Evolutionary conservation across 176 grass and related monocot genomes (phyloP).

Genomic region (Phragmites australis): DNA sequence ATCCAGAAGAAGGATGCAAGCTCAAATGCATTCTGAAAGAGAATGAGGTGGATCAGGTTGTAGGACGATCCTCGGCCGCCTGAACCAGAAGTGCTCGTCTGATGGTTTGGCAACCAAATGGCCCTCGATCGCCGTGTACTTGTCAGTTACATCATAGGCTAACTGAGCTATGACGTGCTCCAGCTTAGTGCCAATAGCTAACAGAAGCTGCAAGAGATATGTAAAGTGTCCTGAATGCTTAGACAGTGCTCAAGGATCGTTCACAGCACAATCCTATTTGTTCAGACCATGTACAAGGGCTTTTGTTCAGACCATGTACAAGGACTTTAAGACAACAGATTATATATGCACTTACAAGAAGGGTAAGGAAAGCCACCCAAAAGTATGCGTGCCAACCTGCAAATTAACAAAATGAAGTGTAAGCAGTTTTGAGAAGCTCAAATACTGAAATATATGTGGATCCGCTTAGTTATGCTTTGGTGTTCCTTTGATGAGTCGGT

Average conservation of each 20-base stretch:
- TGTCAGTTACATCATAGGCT: constrained; percentile 80
- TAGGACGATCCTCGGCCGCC: constrained; percentile 58
- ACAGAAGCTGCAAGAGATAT: constrained; percentile 59
- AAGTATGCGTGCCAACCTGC: constrained; percentile 97
- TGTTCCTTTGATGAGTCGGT: too few relatives aligned
- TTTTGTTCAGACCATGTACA: neutral
- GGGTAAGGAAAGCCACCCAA: constrained; percentile 87
- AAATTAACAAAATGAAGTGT: constrained; percentile 24
- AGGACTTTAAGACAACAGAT: neutral
- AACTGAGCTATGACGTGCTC: constrained; percentile 81
- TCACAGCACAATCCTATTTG: neutral
- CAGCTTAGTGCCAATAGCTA: constrained; percentile 90
- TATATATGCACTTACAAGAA: constrained; percentile 63
- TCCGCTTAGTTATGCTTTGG: too few relatives aligned
- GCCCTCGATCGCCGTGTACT: constrained; percentile 62
- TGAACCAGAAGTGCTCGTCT: constrained; percentile 91
- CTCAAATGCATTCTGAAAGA: constrained; percentile 97
- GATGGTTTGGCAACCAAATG: constrained; percentile 83
- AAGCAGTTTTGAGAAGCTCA: constrained; percentile 21
- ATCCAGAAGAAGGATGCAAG: constrained; percentile 94
- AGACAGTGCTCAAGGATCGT: neutral
- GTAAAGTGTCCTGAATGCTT: neutral
- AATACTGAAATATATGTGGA: constrained; percentile 14
- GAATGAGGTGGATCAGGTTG: constrained; percentile 90
- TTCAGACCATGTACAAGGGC: neutral